These are phyloP conservation scores for Oryza rufipogon DNA, from an alignment of 176 grass and related monocot species.

Conservation along the genomic window DNA sequence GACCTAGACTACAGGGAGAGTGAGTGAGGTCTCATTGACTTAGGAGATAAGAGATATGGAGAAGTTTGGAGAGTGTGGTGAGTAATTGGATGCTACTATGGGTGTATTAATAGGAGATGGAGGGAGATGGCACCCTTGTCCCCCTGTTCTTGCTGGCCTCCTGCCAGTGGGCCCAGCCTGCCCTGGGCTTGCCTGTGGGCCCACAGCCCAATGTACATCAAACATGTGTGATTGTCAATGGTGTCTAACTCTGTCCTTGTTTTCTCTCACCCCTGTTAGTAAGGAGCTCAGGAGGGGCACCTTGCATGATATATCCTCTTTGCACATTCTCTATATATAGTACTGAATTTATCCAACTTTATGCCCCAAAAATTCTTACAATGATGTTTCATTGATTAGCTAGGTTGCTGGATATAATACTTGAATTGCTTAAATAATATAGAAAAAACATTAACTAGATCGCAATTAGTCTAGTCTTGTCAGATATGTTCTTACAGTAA, in stretches of 20 bases:
- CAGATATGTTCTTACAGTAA: not conserved
- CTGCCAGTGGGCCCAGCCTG: not conserved
- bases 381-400: not conserved
- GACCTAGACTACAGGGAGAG: not conserved
- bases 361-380: not conserved
- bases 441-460: not conserved
- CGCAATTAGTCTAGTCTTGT: not conserved
- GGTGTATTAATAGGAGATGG: conserved; percentile 31
- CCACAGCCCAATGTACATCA: not conserved
- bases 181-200: not conserved
- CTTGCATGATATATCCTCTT: not conserved
- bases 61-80: not conserved
- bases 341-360: not conserved
- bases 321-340: not conserved
- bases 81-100: not conserved
- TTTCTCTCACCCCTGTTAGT: not conserved
- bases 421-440: not conserved
- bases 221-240: not conserved
- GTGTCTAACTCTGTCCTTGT: not conserved
- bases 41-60: not conserved
- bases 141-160: not conserved
- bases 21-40: not conserved
- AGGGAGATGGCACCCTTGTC: not conserved
- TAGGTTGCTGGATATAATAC: not conserved
- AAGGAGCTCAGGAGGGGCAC: not conserved